Evolutionary conservation across 352 stramenopile genomes (phyloP), one percentile per base, ranked within the genome.

Genomic region (Pythium aristosporum): DNA sequence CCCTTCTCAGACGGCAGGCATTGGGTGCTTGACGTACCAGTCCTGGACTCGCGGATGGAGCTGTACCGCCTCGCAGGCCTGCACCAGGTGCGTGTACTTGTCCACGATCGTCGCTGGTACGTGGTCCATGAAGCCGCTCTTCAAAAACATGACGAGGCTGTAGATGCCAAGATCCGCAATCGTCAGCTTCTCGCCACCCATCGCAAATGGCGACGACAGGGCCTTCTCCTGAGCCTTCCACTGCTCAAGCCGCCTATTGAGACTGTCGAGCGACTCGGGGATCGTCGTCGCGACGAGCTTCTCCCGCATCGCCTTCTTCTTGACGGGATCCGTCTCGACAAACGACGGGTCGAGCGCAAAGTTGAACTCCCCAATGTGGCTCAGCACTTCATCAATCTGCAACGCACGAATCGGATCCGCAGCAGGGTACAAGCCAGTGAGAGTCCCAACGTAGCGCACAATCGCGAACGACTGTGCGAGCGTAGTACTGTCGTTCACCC

Each of bases 161-260:
- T 82, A 83, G 44, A 91, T 76, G 12, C 71, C 76, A 3, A 91
- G 57, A 44, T 91, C 82, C 0, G 79, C 82, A 12, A 85, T 65
- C 6, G 79, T 87, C 16, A 25, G 20, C 15, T 43, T 51, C 11
- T 71, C 57, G 12, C 46, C 55, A 10, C 72, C 68, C 23, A 80
- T 69, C 11, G 70, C 67, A 49, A 74, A 30, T 5, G 25, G 25
- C 25, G 25, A 30, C 25, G 25, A 30, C 25, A 30, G 25, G 25
- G 25, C 72, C 32, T 32, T n/a, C 30, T 44, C 55, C 48, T 16
- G 32, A 23, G 11, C 15, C 25, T 52, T 61, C 55, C 42, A 39
- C 4, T 58, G 44, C 2, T 36, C 57, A 12, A 87, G 50, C 3
- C 79, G 75, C 21, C 56, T 58, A 34, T 88, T 72, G 10, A 90